Conservation (phyloP, 2,329 filamentous ascomycete genomes). For the Ophiognomonia clavigignenti-juglandacearum region DNA sequence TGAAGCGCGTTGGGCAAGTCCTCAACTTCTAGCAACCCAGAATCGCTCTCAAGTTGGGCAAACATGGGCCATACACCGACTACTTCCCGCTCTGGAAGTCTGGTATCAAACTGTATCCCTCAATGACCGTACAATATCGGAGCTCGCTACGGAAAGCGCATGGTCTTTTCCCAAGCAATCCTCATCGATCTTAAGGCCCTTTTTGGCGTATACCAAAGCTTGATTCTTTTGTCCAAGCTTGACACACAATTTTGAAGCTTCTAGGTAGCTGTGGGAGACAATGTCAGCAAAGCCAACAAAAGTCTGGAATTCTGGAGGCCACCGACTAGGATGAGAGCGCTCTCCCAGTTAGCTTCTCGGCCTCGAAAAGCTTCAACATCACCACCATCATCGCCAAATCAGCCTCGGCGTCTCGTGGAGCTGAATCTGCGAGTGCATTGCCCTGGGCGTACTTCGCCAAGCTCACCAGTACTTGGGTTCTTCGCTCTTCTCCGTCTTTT, state of each 20-base stretch:
- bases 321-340: background rate
- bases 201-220: background rate
- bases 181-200: background rate
- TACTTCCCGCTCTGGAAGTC: too few species aligned
- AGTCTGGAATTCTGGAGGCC: background rate
- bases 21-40: too few species aligned
- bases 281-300: background rate
- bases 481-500: background rate
- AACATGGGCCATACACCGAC: too few species aligned
- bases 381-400: background rate
- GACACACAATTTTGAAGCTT: background rate
- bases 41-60: too few species aligned
- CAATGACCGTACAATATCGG: background rate
- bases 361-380: background rate
- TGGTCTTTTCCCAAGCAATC: background rate
- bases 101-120: too few species aligned
- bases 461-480: background rate
- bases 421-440: background rate
- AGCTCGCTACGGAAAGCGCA: background rate
- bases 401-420: background rate
- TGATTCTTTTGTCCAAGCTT: background rate
- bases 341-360: background rate
- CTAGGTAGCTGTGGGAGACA: background rate
- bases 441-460: background rate
- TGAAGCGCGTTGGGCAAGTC: too few species aligned